phyloP scores from a whole-genome alignment of 768 basidiomycete species.

The Amanita exitialis region DNA sequence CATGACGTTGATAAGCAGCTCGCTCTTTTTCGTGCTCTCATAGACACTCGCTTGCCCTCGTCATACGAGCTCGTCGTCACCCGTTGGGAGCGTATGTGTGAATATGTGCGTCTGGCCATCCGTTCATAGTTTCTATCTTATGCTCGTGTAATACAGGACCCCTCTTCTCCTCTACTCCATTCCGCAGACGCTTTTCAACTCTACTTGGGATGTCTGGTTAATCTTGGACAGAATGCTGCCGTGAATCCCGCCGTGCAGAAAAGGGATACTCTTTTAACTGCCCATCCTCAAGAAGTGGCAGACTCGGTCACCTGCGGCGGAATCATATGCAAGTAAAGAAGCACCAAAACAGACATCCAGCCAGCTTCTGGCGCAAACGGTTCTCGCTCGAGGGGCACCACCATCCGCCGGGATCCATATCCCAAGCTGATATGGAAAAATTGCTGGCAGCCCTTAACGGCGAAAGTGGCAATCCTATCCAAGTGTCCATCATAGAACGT shows the following conservation, averaged over 20 bases:
- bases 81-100: slow-evolving; percentile 77
- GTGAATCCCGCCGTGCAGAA: slow-evolving; percentile 58
- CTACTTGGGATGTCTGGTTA: slow-evolving; percentile 63
- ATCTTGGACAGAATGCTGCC: slow-evolving; percentile 43
- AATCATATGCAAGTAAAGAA: slow-evolving; percentile 7
- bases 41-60: slow-evolving; percentile 52
- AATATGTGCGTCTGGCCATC: slow-evolving; percentile 48
- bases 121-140: slow-evolving; percentile 4
- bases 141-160: slow-evolving; percentile 34
- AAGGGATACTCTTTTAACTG: slow-evolving; percentile 52
- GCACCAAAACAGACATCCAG: slow-evolving; percentile 17
- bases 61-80: slow-evolving; percentile 66
- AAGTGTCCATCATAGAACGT: slow-evolving; percentile 80
- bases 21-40: slow-evolving; percentile 55
- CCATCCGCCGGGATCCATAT: slow-evolving; percentile 14
- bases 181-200: slow-evolving; percentile 66
- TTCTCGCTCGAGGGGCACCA: slow-evolving; percentile 25
- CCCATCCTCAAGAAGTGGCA: slow-evolving; percentile 17
- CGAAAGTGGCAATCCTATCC: slow-evolving; percentile 51
- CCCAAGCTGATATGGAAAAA: slow-evolving; percentile 28
- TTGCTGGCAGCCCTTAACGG: slow-evolving; percentile 31
- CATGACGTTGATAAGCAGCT: slow-evolving; percentile 63
- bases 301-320: slow-evolving; percentile 7
- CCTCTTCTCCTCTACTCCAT: slow-evolving; percentile 55
- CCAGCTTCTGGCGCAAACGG: slow-evolving; percentile 37